Evolutionary conservation across 345 rosid species (phyloP).

Genomic region (Arabidopsis arenosa): DNA sequence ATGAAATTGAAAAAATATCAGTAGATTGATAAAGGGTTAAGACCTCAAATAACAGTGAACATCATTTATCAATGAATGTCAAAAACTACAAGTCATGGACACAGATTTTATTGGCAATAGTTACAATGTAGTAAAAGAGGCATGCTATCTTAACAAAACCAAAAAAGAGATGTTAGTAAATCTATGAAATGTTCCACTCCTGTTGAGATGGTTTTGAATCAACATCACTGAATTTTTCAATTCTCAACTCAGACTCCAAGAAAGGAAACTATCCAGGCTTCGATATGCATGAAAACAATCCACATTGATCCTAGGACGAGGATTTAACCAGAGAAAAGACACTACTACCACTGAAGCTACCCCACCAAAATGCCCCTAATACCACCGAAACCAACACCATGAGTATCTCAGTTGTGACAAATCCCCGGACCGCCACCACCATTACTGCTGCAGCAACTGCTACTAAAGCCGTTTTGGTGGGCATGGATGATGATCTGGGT

Average conservation of each 20-base stretch:
- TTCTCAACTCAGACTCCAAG: constrained; percentile 23
- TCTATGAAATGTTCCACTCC: constrained; percentile 3
- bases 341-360: constrained; percentile 74
- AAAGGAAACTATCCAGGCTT: constrained; percentile 16
- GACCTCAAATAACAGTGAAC: background rate
- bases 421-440: constrained; percentile 70
- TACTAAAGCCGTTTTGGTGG: constrained; percentile 83
- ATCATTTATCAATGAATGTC: background rate
- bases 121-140: background rate
- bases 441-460: constrained; percentile 78
- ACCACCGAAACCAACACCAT: constrained; percentile 77
- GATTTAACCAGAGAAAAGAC: constrained; percentile 60
- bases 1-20: constrained; percentile 38
- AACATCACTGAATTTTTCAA: background rate
- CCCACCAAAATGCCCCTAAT: constrained; percentile 82
- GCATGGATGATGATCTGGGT: constrained; percentile 79
- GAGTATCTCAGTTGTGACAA: constrained; percentile 70
- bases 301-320: constrained; percentile 32
- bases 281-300: constrained; percentile 19
- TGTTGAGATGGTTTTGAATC: constrained; percentile 33
- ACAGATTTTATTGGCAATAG: constrained; percentile 1
- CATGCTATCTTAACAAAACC: background rate
- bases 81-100: constrained; percentile 14
- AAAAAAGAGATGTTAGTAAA: background rate
- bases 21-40: background rate